Base-by-base conservation (phyloP, 2,329 filamentous ascomycete species). In the Pyricularia pennisetigena region DNA sequence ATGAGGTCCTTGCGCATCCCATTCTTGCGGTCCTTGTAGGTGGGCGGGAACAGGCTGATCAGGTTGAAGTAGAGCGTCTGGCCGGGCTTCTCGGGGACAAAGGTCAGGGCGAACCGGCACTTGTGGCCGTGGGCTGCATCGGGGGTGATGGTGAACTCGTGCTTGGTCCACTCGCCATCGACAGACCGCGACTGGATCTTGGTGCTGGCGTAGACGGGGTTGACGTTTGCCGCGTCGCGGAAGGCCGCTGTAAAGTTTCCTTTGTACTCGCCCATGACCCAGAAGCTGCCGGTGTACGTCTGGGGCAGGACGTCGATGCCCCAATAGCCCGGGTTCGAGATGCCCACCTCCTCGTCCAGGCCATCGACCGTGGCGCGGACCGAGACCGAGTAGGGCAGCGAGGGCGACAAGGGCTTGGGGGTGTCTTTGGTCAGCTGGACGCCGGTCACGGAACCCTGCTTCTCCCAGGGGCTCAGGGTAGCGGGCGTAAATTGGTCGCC, bases 21-120 rank as follows among this genome's bases (percentile, higher is more conserved):
- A 71, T 90, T 90, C 64, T 80, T 77, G 62, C 83, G 80, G 69
- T 80, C 78, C 71, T 87, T 87, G 75, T 83, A 88, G 0, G 86
- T 88, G 0, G 84, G 84, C 2, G 85, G 86, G 76, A 88, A 88
- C 16, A 88, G 73, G 68, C 83, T 86, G 73, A 88, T 83, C 24
- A 88, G 73, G 72, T 85, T 85, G 68, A 88, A 86, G 23, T 61
- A 26, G 23, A 61, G 57, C n/a, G 73, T 87, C 81, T 1, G 88
- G 76, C 3, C 80, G 81, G 4, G 78, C 78, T 4, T 77, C 76
- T 26, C 74, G 71, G 24, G 76, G 76, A 7, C 77, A 64, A 61
- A 61, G 1, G 57, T 61, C 57, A 61, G 10, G 10, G 57, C 57
- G 14, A 61, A 61, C 5, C 57, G 23, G 57, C 57, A 61, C 23